A percentile compares a stretch with the other conserved stretches of the same genome.
Evolutionary conservation across 2,329 filamentous ascomycete genomes (phyloP).

Genomic region (Penicillium thymicola): DNA sequence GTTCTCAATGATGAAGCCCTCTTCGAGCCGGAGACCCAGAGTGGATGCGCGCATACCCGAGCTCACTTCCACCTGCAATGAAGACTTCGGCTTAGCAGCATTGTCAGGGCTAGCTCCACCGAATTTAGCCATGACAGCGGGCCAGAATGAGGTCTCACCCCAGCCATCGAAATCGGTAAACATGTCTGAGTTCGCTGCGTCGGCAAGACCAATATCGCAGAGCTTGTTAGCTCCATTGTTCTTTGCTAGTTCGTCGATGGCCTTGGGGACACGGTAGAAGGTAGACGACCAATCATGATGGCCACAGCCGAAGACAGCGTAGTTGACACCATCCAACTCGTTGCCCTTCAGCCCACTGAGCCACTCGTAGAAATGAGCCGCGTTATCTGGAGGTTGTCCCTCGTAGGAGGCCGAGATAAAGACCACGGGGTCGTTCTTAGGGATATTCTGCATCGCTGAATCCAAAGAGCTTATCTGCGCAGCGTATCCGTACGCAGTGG

Average conservation of each 20-base stretch:
- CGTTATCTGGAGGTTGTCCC: slow-evolving; percentile 71
- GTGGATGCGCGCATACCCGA: slow-evolving; percentile 53
- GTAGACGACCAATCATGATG: slow-evolving; percentile 54
- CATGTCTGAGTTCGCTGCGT: slow-evolving; percentile 63
- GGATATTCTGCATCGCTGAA: slow-evolving; percentile 58
- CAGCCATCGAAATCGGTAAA: slow-evolving; percentile 67
- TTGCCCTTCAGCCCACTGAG: slow-evolving; percentile 53
- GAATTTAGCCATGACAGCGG: slow-evolving; percentile 46
- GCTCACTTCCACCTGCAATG: slow-evolving; percentile 49
- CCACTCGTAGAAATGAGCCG: slow-evolving; percentile 66
- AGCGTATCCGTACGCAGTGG: slow-evolving; percentile 57
- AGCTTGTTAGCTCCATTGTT: slow-evolving; percentile 50
- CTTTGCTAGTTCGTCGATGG: slow-evolving; percentile 56
- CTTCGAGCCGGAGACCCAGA: slow-evolving; percentile 62
- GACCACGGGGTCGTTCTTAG: slow-evolving; percentile 59
- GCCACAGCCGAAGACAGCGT: slow-evolving; percentile 69
- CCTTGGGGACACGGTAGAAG: slow-evolving; percentile 64
- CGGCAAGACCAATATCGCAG: slow-evolving; percentile 53
- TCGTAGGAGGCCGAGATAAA: slow-evolving; percentile 72
- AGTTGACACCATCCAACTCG: slow-evolving; percentile 57
- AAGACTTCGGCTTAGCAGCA: slow-evolving; percentile 34
- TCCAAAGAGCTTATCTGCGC: slow-evolving; percentile 59
- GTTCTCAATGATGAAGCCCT: slow-evolving; percentile 57
- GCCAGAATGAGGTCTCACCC: slow-evolving; percentile 59
- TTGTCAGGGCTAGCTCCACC: slow-evolving; percentile 22